These are phyloP conservation scores for Penicillium sp. DNA, from an alignment of 2,329 filamentous ascomycete species.

Conservation along the genomic window DNA sequence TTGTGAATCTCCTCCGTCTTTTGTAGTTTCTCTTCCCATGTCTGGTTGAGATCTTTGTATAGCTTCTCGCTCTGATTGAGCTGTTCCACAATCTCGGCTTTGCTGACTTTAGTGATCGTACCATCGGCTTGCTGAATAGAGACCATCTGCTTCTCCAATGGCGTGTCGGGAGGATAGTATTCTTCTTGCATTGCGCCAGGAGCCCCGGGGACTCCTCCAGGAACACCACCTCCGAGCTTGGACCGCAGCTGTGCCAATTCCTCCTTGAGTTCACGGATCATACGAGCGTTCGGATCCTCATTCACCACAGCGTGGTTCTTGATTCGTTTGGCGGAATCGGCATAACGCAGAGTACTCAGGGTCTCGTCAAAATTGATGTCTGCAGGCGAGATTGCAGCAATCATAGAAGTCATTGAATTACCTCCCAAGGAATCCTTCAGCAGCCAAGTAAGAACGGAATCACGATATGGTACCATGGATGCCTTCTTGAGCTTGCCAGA, in stretches of 20 bases:
- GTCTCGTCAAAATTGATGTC: constrained; percentile 99
- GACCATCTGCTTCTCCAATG: constrained; percentile 92
- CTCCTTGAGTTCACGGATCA: constrained; percentile 98
- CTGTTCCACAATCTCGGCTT: constrained; percentile 97
- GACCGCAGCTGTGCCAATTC: constrained; percentile 82
- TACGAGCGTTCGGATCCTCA: constrained; percentile 96
- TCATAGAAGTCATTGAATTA: constrained; percentile 99
- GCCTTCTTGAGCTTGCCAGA: constrained; percentile 75
- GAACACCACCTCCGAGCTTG: constrained; percentile 70
- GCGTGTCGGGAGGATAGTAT: constrained; percentile 88
- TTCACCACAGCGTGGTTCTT: constrained; percentile 99
- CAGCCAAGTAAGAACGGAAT: constrained; percentile 94
- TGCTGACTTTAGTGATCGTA: constrained; percentile 89
- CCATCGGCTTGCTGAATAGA: constrained; percentile 88
- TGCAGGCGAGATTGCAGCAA: constrained; percentile 95
- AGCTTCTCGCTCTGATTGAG: constrained; percentile 95
- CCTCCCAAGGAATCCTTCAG: constrained; percentile 95
- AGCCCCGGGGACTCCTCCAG: constrained; percentile 47
- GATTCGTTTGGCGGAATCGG: constrained; percentile 96
- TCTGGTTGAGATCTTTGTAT: constrained; percentile 93
- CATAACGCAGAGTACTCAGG: constrained; percentile 90
- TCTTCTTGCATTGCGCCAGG: constrained; percentile 63
- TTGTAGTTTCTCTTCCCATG: constrained; percentile 93
- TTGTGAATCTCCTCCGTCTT: constrained; percentile 98
- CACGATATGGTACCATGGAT: constrained; percentile 88